phyloP scores from a whole-genome alignment of 2,329 filamentous ascomycete species.

The Colletotrichum liaoningense region DNA sequence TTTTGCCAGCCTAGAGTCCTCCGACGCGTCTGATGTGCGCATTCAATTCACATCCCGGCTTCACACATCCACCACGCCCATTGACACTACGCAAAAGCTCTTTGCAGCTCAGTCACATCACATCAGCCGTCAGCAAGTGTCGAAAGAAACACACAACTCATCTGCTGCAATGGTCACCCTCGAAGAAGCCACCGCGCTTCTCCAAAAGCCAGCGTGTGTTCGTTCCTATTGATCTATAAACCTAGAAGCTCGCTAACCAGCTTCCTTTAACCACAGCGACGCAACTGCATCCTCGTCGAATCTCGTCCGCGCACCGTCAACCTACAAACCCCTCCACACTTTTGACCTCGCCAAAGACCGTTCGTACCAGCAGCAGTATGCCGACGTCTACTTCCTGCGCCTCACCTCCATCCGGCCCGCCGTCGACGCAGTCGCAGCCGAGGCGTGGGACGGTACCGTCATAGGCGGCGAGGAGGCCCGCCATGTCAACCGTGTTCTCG shows the following conservation, averaged over 20 bases:
- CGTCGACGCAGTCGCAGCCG: conserved; percentile 78
- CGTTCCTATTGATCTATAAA: neutral
- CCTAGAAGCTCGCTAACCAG: neutral
- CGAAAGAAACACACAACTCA: conserved; percentile 1
- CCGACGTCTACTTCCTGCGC: conserved; percentile 96
- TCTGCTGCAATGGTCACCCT: conserved; percentile 54
- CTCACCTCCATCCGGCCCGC: conserved; percentile 87
- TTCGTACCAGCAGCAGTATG: conserved; percentile 94
- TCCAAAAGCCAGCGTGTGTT: conserved; percentile 62
- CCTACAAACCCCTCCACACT: conserved; percentile 80
- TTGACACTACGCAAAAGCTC: conserved; percentile 18
- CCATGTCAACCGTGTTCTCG: conserved; percentile 87
- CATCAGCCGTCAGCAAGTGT: neutral
- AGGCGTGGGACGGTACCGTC: conserved; percentile 82
- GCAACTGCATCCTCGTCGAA: conserved; percentile 4
- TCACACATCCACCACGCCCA: neutral
- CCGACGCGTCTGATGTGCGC: conserved; percentile 32
- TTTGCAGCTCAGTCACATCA: neutral
- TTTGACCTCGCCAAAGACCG: conserved; percentile 78
- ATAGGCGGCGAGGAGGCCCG: conserved; percentile 81
- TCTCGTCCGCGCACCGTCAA: conserved; percentile 64
- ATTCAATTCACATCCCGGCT: conserved; percentile 26
- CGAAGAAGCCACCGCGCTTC: conserved; percentile 56
- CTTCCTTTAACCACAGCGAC: neutral
- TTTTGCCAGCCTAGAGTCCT: neutral